Evolutionary conservation across 805 yeast species (phyloP).

Genomic region (Myxozyma neglecta): DNA sequence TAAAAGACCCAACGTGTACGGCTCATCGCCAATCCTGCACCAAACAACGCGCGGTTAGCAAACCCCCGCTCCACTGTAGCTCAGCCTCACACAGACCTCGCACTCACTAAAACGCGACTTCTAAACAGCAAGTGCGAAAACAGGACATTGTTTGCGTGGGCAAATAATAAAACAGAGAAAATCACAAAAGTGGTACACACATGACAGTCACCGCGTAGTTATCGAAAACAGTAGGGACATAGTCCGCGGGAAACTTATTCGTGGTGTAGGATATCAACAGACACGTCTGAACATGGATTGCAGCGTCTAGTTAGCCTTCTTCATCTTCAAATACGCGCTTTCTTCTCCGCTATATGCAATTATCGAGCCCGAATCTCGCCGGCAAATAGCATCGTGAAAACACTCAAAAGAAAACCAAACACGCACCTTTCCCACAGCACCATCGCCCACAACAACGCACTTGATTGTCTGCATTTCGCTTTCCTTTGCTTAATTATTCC

Average conservation of each 20-base stretch:
- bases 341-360: too few species aligned
- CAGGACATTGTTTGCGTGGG: too few species aligned
- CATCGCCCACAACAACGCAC: slow-evolving; percentile 99
- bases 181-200: slow-evolving; percentile 33
- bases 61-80: background rate
- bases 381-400: too few species aligned
- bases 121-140: background rate
- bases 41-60: background rate
- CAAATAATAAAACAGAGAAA: background rate
- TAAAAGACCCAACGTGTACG: slow-evolving; percentile 94
- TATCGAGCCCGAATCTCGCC: too few species aligned
- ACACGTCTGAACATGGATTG: slow-evolving; percentile 57
- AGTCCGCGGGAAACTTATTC: slow-evolving; percentile 95
- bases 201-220: slow-evolving; percentile 85
- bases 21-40: slow-evolving; percentile 84
- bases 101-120: too few species aligned
- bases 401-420: background rate
- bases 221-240: slow-evolving; percentile 81
- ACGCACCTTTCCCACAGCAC: slow-evolving; percentile 90
- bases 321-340: background rate
- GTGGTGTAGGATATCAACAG: slow-evolving; percentile 93
- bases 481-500: background rate
- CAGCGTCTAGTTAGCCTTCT: background rate
- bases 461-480: slow-evolving; percentile 45
- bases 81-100: background rate